A percentile compares a stretch with the other conserved stretches of the same genome.
Conservation (phyloP, 768 basidiomycete species). For the Termitomyces sp. region DNA sequence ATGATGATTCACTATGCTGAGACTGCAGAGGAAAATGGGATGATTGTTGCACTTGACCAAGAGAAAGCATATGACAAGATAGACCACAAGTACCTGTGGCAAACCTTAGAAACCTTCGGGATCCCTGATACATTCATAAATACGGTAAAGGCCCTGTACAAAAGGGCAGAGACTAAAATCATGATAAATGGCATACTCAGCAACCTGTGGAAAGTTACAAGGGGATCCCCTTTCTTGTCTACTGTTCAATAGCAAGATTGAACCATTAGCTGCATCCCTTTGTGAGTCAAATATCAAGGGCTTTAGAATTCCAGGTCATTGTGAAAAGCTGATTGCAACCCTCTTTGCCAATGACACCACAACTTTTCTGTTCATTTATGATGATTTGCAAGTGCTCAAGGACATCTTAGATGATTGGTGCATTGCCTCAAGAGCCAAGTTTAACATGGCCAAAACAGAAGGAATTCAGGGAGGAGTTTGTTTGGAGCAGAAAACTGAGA, state of each 20-base stretch:
- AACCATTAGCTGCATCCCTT: background rate
- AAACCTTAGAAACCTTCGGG: no score
- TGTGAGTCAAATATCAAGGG: background rate
- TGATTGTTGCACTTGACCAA: no score
- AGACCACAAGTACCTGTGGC: no score
- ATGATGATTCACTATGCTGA: no score
- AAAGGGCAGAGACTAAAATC: no score
- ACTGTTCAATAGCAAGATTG: background rate
- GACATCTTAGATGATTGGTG: constrained; percentile 33
- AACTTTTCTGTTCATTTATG: constrained; percentile 22
- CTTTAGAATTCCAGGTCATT: constrained; percentile 7
- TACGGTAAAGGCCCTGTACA: no score
- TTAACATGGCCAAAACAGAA: constrained; percentile 35
- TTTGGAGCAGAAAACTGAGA: no score
- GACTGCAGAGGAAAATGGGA: no score
- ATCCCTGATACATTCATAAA: background rate
- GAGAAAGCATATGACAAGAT: no score
- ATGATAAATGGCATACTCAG: no score
- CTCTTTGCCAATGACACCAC: constrained; percentile 41
- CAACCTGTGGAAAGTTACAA: background rate
- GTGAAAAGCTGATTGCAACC: constrained; percentile 19
- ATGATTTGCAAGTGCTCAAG: constrained; percentile 18
- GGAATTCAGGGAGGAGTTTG: no score
- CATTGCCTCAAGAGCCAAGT: constrained; percentile 30
- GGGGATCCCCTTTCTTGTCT: background rate